Percentiles rank a stretch among this genome's conserved stretches.
phyloP scores from a whole-genome alignment of 2,329 filamentous ascomycete species.

The Talaromyces sp. region DNA sequence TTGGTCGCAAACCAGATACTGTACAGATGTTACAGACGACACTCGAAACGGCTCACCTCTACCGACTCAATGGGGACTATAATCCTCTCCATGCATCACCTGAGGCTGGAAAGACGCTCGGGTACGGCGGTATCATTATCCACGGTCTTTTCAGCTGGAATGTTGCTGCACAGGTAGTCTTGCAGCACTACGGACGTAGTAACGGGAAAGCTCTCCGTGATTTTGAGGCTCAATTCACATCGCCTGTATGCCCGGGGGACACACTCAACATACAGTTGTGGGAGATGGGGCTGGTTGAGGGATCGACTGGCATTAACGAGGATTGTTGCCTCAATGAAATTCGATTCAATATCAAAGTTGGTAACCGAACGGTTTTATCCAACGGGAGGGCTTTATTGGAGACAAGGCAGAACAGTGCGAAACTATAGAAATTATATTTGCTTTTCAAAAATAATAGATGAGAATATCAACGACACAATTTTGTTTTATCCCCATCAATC shows the following conservation, averaged over 20 bases:
- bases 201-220: slow-evolving; percentile 39
- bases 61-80: slow-evolving; percentile 47
- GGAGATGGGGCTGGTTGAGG: slow-evolving; percentile 29
- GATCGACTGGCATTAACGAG: not conserved
- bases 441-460: not conserved
- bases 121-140: slow-evolving; percentile 45
- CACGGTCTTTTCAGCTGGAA: slow-evolving; percentile 49
- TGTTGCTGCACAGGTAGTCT: slow-evolving; percentile 41
- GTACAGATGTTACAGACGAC: slow-evolving; percentile 36
- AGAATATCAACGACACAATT: no score
- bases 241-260: slow-evolving; percentile 46
- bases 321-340: not conserved
- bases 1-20: slow-evolving; percentile 34
- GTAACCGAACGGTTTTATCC: slow-evolving; percentile 70
- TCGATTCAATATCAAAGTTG: slow-evolving; percentile 39
- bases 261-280: slow-evolving; percentile 69
- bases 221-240: slow-evolving; percentile 44
- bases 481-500: no score
- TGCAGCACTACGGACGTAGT: slow-evolving; percentile 37
- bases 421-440: not conserved
- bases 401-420: not conserved
- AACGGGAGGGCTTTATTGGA: slow-evolving; percentile 62
- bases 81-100: slow-evolving; percentile 46
- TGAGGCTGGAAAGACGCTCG: slow-evolving; percentile 38
- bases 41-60: slow-evolving; percentile 37